These are phyloP conservation scores for Chrysoporthe cubensis DNA, from an alignment of 2,329 filamentous ascomycete species.

Conservation along the genomic window DNA sequence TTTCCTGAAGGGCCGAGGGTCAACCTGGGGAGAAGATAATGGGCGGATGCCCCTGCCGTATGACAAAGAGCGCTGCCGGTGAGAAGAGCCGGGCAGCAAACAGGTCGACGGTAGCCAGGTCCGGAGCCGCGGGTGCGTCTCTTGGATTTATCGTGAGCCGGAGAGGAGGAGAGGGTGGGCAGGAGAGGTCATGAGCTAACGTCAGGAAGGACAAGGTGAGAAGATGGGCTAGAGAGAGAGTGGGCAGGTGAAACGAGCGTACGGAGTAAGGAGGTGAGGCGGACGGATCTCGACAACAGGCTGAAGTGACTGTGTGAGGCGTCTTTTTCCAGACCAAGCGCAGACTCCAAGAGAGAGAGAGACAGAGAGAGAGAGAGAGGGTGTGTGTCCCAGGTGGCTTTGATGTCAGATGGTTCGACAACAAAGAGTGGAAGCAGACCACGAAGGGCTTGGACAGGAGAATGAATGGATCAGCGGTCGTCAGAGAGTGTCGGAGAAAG, in stretches of 20 bases:
- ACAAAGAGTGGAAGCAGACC: slow-evolving; percentile 22
- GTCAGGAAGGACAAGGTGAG: slow-evolving; percentile 31
- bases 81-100: slow-evolving; percentile 6
- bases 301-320: slow-evolving; percentile 21
- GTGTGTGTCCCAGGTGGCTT: slow-evolving; percentile 19
- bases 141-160: slow-evolving; percentile 7
- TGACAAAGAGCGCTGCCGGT: slow-evolving; percentile 19
- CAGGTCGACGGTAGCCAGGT: slow-evolving; percentile 7
- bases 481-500: slow-evolving; percentile 22
- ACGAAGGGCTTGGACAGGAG: slow-evolving; percentile 14
- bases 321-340: slow-evolving; percentile 22
- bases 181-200: slow-evolving; percentile 29
- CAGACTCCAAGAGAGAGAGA: slow-evolving; percentile 24
- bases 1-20: slow-evolving; percentile 52
- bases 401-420: slow-evolving; percentile 27
- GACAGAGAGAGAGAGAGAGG: background rate
- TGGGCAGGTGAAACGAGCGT: slow-evolving; percentile 36
- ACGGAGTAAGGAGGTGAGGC: slow-evolving; percentile 31
- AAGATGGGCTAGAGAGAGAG: slow-evolving; percentile 29
- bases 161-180: slow-evolving; percentile 26
- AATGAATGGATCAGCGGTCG: slow-evolving; percentile 26
- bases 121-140: slow-evolving; percentile 12
- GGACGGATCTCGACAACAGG: slow-evolving; percentile 30
- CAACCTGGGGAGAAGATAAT: slow-evolving; percentile 59
- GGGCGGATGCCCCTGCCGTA: slow-evolving; percentile 31